Conservation (phyloP, 2,329 filamentous ascomycete genomes). For the Colletotrichum sansevieriae region DNA sequence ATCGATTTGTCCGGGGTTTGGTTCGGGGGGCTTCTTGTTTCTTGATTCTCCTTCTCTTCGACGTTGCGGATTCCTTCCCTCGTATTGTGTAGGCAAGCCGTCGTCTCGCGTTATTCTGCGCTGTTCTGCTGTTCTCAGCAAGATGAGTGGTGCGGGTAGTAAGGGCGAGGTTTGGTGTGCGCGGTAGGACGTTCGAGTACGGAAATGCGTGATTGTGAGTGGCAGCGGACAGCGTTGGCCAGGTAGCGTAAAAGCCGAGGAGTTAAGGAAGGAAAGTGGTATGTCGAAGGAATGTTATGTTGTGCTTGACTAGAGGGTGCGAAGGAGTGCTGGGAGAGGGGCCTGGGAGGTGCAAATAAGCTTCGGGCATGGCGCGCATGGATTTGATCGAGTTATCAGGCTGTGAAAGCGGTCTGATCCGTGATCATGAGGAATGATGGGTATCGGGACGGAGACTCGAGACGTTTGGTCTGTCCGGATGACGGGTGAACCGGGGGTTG, state of each 20-base stretch:
- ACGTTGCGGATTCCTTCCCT: constrained; percentile 1
- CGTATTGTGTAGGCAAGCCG: background rate
- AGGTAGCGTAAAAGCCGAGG: constrained; percentile 32
- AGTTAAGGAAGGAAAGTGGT: constrained; percentile 24
- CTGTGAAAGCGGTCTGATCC: constrained; percentile 37
- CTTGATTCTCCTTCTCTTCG: background rate
- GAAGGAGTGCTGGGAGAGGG: constrained; percentile 18
- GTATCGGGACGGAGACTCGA: constrained; percentile 31
- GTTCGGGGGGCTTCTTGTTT: background rate
- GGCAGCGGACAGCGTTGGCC: background rate
- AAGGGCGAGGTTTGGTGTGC: background rate
- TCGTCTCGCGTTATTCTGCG: background rate
- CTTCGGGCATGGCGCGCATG: constrained; percentile 37
- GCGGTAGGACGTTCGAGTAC: constrained; percentile 12
- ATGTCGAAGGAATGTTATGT: constrained; percentile 36
- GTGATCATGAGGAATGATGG: constrained; percentile 2
- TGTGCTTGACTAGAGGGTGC: constrained; percentile 13
- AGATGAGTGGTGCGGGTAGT: background rate
- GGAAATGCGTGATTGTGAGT: background rate
- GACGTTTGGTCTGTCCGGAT: constrained; percentile 23
- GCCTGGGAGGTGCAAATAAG: constrained; percentile 35
- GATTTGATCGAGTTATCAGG: constrained; percentile 26
- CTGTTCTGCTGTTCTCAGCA: too few species aligned
- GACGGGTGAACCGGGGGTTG: constrained; percentile 11
- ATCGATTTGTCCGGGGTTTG: background rate